These are phyloP conservation scores for Monosiga brevicollis DNA, from an alignment of 78 protist genomes.

Conservation along the genomic window DNA sequence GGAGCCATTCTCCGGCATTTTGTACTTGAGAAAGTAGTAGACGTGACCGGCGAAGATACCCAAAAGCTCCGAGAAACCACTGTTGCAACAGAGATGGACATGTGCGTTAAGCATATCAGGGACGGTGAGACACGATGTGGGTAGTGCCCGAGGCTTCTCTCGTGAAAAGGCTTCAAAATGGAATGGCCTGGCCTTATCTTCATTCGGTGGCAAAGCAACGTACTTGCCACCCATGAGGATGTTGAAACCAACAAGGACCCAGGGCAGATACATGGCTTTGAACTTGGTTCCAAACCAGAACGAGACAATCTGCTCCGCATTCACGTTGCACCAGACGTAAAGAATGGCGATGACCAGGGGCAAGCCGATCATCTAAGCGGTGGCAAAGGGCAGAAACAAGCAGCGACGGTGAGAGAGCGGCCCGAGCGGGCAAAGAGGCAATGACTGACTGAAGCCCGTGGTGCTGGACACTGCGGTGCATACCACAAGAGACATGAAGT, in stretches of 20 bases:
- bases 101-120: too few relatives aligned
- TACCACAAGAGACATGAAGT: not conserved
- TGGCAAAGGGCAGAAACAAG: too few relatives aligned
- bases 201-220: not conserved
- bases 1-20: not conserved
- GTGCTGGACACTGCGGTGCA: not conserved
- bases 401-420: too few relatives aligned
- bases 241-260: slow-evolving; percentile 4
- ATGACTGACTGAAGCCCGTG: too few relatives aligned
- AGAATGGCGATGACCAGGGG: not conserved
- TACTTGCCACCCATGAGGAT: slow-evolving; percentile 24
- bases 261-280: slow-evolving; percentile 15
- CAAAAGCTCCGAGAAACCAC: slow-evolving; percentile 19
- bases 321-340: slow-evolving; percentile 1
- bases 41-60: slow-evolving; percentile 57
- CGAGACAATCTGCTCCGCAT: not conserved
- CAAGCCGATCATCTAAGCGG: not conserved
- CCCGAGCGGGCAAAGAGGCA: too few relatives aligned
- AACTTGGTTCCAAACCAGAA: not conserved
- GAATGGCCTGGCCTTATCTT: too few relatives aligned
- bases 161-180: too few relatives aligned
- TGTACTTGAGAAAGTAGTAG: slow-evolving; percentile 35
- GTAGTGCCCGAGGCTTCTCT: too few relatives aligned
- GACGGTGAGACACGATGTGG: too few relatives aligned
- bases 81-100: too few relatives aligned